Percentiles rank a stretch among this genome's conserved stretches.
Evolutionary conservation across 169 alveolate species (phyloP).

Genomic region (Eimeria necatrix): DNA sequence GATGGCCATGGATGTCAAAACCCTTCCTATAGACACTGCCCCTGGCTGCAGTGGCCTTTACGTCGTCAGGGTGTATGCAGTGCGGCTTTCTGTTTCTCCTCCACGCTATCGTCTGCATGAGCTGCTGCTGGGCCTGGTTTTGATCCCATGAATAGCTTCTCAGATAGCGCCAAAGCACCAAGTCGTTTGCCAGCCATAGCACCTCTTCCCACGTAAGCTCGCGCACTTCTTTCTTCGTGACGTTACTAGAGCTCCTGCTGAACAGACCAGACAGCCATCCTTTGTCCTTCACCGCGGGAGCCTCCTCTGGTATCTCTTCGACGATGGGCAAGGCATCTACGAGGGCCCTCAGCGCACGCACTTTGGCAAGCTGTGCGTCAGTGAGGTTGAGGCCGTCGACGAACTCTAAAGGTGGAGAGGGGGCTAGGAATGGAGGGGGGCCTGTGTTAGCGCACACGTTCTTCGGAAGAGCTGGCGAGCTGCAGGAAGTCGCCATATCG

Average conservation of each 20-base stretch:
- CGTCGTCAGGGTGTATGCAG: conserved; percentile 19
- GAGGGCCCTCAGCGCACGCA: not conserved
- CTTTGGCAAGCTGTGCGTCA: conserved; percentile 17
- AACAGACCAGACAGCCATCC: not conserved
- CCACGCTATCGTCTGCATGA: conserved; percentile 51
- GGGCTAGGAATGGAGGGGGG: conserved; percentile 45
- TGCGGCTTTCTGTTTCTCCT: conserved; percentile 59
- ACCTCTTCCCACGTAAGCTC: conserved; percentile 68
- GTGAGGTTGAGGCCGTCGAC: not conserved
- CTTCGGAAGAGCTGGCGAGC: not conserved
- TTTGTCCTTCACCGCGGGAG: not conserved
- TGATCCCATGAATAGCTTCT: conserved; percentile 51
- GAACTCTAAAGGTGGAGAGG: conserved; percentile 16
- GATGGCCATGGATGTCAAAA: conserved; percentile 50
- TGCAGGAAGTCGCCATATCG: not conserved
- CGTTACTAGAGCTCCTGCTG: conserved; percentile 31
- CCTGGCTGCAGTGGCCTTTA: conserved; percentile 15
- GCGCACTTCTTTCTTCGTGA: not conserved
- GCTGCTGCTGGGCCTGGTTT: conserved; percentile 52
- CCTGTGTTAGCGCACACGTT: not conserved
- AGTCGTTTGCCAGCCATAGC: conserved; percentile 63
- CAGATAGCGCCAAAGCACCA: conserved; percentile 57
- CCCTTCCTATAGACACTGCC: conserved; percentile 74
- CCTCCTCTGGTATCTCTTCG: not conserved
- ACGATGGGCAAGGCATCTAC: conserved; percentile 49